phyloP scores from a whole-genome alignment of 371 early-diverging fungal genomes.

The Nematocida sp. region DNA sequence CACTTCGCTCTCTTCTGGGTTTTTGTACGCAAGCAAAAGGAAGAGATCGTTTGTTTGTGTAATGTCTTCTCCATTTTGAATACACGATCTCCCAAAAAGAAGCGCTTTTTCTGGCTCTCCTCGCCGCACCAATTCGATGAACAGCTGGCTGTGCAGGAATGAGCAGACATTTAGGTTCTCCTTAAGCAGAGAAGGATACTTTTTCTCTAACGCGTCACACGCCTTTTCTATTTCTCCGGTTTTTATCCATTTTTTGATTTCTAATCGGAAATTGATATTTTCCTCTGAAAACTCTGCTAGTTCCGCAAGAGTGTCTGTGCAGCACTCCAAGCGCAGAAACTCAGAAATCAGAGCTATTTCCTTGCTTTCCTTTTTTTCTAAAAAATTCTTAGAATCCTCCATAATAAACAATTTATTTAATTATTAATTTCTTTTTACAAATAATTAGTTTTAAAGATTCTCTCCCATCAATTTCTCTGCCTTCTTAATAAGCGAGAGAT shows the following conservation, averaged over 20 bases:
- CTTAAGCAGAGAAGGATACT: conserved; percentile 9
- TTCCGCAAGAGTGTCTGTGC: conserved; percentile 36
- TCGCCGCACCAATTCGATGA: conserved; percentile 41
- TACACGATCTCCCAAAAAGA: conserved; percentile 35
- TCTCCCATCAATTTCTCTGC: conserved; percentile 5
- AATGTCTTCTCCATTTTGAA: conserved; percentile 35
- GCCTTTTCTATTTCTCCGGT: conserved; percentile 32
- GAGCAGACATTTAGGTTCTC: conserved; percentile 13
- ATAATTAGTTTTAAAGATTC: background rate
- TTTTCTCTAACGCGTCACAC: background rate
- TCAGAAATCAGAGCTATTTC: conserved; percentile 27
- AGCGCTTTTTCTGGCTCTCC: conserved; percentile 49
- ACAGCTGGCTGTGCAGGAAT: conserved; percentile 34
- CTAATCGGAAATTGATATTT: background rate
- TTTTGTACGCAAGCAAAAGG: conserved; percentile 48
- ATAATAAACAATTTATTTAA: background rate
- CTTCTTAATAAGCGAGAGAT: background rate
- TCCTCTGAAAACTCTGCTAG: background rate
- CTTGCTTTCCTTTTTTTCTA: background rate
- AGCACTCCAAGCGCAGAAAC: conserved; percentile 37
- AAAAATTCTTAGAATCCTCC: background rate
- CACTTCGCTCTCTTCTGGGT: conserved; percentile 36
- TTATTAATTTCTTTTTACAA: background rate
- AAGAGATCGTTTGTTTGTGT: conserved; percentile 39
- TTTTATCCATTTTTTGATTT: conserved; percentile 3